These are phyloP conservation scores for Nothomitra cinnamomea DNA, from an alignment of 2,329 filamentous ascomycete species.

Conservation along the genomic window DNA sequence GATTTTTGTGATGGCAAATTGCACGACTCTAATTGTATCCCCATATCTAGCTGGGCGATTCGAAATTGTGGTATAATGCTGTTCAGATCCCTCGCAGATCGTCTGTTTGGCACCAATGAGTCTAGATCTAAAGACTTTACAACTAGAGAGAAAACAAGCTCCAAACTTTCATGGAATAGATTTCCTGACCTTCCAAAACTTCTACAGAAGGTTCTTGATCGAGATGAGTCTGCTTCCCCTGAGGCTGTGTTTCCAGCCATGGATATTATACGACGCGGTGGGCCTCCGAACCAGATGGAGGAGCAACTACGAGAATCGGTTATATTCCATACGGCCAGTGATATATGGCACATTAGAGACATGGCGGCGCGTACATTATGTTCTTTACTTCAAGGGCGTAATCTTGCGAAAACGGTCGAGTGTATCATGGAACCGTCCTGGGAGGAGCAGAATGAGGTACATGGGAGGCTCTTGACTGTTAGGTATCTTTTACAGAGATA, in stretches of 20 bases:
- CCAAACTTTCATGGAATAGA: constrained; percentile 51
- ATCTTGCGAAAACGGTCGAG: constrained; percentile 30
- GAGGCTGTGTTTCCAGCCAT: constrained; percentile 69
- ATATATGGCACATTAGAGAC: constrained; percentile 66
- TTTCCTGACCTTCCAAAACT: constrained; percentile 49
- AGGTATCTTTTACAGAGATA: constrained; percentile 12
- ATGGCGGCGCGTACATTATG: constrained; percentile 60
- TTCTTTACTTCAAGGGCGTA: constrained; percentile 37
- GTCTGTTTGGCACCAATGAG: constrained; percentile 57
- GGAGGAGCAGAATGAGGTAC: constrained; percentile 16
- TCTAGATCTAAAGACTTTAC: neutral
- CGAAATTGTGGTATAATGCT: constrained; percentile 86
- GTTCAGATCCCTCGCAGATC: constrained; percentile 68
- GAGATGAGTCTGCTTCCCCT: constrained; percentile 15
- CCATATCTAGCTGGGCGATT: constrained; percentile 57
- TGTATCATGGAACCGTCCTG: constrained; percentile 13
- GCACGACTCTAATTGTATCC: constrained; percentile 8
- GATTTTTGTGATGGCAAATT: constrained; percentile 14
- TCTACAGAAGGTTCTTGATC: constrained; percentile 43
- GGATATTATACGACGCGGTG: constrained; percentile 60
- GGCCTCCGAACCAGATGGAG: constrained; percentile 41
- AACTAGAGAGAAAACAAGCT: neutral
- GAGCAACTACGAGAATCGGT: constrained; percentile 41
- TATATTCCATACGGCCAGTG: constrained; percentile 44
- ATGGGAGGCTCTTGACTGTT: constrained; percentile 18